phyloP scores from a whole-genome alignment of 169 alveolate genomes.

The Cryptosporidium parvum region DNA sequence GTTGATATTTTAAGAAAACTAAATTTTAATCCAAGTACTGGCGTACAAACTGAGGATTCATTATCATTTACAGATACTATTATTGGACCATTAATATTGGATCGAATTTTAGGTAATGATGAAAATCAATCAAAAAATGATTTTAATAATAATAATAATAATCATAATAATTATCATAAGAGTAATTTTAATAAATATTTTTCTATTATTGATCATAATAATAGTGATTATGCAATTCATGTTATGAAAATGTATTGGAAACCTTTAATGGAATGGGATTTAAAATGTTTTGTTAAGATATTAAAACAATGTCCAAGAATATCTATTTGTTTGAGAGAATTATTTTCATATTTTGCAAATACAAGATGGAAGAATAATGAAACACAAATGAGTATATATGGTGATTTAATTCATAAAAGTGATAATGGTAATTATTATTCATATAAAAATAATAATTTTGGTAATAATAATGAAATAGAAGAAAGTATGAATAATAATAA shows the following conservation, averaged over 20 bases:
- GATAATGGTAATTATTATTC: neutral
- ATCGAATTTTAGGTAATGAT: slow-evolving; percentile 12
- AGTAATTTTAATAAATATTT: neutral
- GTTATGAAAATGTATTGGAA: slow-evolving; percentile 65
- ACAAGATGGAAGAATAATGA: slow-evolving; percentile 60
- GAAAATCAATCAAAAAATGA: neutral
- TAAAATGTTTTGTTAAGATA: slow-evolving; percentile 62
- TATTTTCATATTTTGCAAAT: slow-evolving; percentile 64
- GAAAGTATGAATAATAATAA: neutral
- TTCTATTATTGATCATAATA: neutral
- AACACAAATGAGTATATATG: slow-evolving; percentile 47
- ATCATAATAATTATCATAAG: neutral
- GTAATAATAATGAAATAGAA: neutral
- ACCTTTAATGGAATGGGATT: slow-evolving; percentile 76
- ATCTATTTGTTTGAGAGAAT: slow-evolving; percentile 61
- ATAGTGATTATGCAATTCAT: slow-evolving; percentile 50
- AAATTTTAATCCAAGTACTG: slow-evolving; percentile 39
- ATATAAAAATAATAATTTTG: neutral
- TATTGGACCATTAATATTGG: slow-evolving; percentile 70
- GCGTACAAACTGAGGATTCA: slow-evolving; percentile 73
- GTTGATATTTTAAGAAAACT: slow-evolving; percentile 28
- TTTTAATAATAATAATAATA: neutral
- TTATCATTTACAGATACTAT: slow-evolving; percentile 67
- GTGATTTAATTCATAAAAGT: neutral
- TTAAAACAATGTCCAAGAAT: slow-evolving; percentile 72